These are phyloP conservation scores for Colletotrichum neosansevieriae DNA, from an alignment of 2,329 filamentous ascomycete genomes.

Conservation along the genomic window DNA sequence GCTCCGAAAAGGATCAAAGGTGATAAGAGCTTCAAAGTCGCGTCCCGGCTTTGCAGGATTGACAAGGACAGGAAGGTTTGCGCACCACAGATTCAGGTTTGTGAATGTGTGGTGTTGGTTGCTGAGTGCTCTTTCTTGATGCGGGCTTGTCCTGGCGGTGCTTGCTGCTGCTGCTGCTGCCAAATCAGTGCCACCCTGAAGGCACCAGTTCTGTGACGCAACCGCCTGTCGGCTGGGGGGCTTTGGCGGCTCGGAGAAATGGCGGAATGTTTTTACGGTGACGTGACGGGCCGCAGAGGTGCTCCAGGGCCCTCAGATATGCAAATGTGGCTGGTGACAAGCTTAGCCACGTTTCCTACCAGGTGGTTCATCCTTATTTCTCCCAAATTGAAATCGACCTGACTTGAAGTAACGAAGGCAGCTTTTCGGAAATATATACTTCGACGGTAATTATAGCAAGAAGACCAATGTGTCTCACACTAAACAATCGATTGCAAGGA, in stretches of 20 bases:
- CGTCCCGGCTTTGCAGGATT: neutral
- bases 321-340: conserved; percentile 3
- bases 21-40: neutral
- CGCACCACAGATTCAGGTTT: conserved; percentile 4
- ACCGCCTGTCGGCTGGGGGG: conserved; percentile 14
- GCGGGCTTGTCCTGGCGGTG: neutral
- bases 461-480: too few species aligned
- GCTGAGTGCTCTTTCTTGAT: conserved; percentile 3
- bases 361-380: too few species aligned
- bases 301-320: neutral
- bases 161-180: neutral
- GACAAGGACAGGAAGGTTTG: neutral
- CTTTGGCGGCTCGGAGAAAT: conserved; percentile 3
- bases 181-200: conserved; percentile 22
- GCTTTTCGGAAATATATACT: too few species aligned
- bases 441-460: too few species aligned
- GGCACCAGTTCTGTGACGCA: conserved; percentile 42
- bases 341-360: neutral
- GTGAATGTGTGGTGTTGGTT: neutral
- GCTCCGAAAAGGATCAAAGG: neutral
- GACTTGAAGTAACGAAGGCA: too few species aligned
- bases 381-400: too few species aligned
- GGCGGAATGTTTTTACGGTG: conserved; percentile 23
- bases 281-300: conserved; percentile 5
- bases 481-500: too few species aligned